These are phyloP conservation scores for Fonsecaea pedrosoi DNA, from an alignment of 2,329 filamentous ascomycete genomes.

Conservation along the genomic window DNA sequence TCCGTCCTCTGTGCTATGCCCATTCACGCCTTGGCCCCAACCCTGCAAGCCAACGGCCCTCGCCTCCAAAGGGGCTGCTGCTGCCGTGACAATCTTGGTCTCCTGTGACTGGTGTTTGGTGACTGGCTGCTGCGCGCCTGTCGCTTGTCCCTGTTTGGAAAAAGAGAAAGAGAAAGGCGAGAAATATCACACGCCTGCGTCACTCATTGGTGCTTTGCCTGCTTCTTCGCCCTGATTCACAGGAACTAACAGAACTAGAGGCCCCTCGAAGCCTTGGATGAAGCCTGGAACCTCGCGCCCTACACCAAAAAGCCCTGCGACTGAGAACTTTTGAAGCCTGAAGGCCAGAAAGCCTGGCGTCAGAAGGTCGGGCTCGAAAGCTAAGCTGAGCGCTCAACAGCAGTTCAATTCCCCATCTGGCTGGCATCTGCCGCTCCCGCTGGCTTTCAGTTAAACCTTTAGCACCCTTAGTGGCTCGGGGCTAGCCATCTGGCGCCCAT, in stretches of 20 bases:
- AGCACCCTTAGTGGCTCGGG: neutral
- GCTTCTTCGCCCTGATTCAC: constrained; percentile 1
- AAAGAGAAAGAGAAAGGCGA: constrained; percentile 3
- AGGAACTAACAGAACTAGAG: neutral
- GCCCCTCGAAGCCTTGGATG: neutral
- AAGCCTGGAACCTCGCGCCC: neutral
- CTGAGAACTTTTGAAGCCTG: neutral
- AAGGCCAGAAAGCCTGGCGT: neutral
- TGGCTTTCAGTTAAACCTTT: neutral
- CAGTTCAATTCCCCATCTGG: constrained; percentile 1
- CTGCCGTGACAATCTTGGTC: constrained; percentile 3
- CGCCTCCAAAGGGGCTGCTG: neutral
- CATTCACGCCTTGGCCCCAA: constrained; percentile 1
- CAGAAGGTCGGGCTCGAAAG: neutral
- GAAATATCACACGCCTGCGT: neutral
- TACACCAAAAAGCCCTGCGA: neutral
- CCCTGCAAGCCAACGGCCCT: neutral
- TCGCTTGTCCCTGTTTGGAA: constrained; percentile 8
- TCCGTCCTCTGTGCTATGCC: neutral
- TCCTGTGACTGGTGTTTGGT: neutral
- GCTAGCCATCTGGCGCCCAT: neutral
- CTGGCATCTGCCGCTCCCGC: neutral
- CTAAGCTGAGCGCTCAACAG: neutral
- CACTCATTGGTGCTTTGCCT: constrained; percentile 2
- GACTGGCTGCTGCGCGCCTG: constrained; percentile 5